Evolutionary conservation across 257 asterid genomes (phyloP), one percentile per base, ranked within the genome.

Genomic region (Paraleonurus japonicus): DNA sequence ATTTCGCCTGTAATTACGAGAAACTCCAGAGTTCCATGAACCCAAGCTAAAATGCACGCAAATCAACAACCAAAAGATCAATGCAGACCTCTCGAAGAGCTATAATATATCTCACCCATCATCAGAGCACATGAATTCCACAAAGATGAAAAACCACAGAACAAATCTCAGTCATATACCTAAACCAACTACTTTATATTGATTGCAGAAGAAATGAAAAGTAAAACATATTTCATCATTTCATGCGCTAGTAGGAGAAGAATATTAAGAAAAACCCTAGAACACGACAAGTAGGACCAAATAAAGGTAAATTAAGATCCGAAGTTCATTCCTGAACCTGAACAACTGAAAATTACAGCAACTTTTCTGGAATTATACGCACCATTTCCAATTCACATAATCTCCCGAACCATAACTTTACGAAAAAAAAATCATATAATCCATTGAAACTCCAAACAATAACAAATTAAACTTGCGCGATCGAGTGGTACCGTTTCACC

Each of bases 291-390:
- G 73, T 67, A 69, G 39, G 48, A 71, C 67, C 67, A 75, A 33
- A 54, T 13, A 53, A 24, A 75, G 76, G 57, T 69, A 70, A 64
- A 61, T 33, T 71, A 63, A 75, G 86, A 85, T 87, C 89, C 88
- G 83, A 66, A 85, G 76, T 72, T 59, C 26, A 45, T 71, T 81
- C 81, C 79, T 61, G 20, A 48, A 76, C 79, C 79, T 61, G 16
- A 62, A 76, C 66, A 80, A 53, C 70, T 50, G 67, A 64, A 72
- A 64, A 53, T 60, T 53, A 68, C 24, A 48, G 48, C n/a, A 71
- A 61, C 28, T 17, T 24, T 53, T 51, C 33, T 27, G 43, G 8
- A n/a, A 35, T 32, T 33, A 55, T 66, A 54, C 55, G 68, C 66
- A 75, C 74, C 63, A 70, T 24, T 57, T 69, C 61, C 16, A 69